These are phyloP conservation scores for Venturiaceae sp. DNA, from an alignment of 2,329 filamentous ascomycete genomes.

Conservation along the genomic window DNA sequence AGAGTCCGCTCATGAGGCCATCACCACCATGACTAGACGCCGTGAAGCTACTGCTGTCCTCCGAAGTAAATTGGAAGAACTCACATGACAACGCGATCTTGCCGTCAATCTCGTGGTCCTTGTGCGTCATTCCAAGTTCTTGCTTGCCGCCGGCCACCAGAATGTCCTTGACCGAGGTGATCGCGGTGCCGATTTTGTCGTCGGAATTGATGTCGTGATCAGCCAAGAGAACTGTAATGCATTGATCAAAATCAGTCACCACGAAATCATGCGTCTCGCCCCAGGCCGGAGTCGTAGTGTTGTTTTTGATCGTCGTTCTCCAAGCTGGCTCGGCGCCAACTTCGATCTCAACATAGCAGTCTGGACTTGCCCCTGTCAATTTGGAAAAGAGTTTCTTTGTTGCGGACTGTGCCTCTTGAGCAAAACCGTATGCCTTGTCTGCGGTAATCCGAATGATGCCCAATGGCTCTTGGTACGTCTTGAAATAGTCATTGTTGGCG, in stretches of 20 bases:
- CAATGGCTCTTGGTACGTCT: conserved; percentile 33
- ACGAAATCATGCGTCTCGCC: conserved; percentile 41
- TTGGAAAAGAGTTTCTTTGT: conserved; percentile 31
- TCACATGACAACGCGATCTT: conserved; percentile 27
- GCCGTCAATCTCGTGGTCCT: conserved; percentile 27
- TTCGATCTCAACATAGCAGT: conserved; percentile 36
- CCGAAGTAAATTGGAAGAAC: conserved; percentile 32
- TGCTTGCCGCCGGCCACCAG: conserved; percentile 32
- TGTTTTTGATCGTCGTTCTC: conserved; percentile 33
- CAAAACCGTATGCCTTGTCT: conserved; percentile 28
- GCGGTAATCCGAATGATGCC: conserved; percentile 36
- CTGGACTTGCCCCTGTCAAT: conserved; percentile 35
- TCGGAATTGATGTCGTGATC: conserved; percentile 34
- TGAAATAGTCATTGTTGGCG: conserved; percentile 37
- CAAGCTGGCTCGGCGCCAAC: conserved; percentile 35
- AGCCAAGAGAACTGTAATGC: conserved; percentile 30
- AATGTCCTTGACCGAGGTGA: conserved; percentile 31
- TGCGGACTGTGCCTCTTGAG: conserved; percentile 28
- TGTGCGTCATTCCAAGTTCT: conserved; percentile 28
- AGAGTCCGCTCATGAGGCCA: conserved; percentile 28
- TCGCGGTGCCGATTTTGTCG: conserved; percentile 35
- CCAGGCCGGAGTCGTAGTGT: conserved; percentile 34
- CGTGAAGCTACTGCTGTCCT: conserved; percentile 22
- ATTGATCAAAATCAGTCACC: conserved; percentile 35
- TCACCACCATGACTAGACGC: conserved; percentile 16